Conservation (phyloP, 2,329 filamentous ascomycete genomes). For the Microsporum ferrugineum region DNA sequence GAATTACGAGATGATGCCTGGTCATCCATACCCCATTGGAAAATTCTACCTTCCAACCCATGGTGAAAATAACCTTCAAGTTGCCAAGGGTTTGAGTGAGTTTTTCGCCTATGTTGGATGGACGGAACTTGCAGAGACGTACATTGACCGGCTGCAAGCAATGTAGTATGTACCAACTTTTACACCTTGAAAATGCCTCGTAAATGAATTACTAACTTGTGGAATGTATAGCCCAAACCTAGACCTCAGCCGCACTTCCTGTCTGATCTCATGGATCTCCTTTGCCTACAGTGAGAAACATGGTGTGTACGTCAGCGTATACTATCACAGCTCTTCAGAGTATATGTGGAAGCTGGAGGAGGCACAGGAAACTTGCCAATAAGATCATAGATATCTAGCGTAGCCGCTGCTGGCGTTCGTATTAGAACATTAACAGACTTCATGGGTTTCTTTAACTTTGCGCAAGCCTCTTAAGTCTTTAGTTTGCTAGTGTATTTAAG, state of each 20-base stretch:
- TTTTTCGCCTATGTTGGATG: slow-evolving; percentile 6
- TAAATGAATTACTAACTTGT: not conserved
- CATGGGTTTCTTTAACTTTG: no score
- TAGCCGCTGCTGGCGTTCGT: no score
- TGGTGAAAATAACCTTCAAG: slow-evolving; percentile 8
- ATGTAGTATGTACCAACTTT: not conserved
- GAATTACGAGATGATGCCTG: slow-evolving; percentile 8
- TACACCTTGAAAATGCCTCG: not conserved
- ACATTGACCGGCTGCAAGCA: not conserved
- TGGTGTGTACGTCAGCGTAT: slow-evolving; percentile 6
- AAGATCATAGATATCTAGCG: no score
- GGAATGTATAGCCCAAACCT: not conserved
- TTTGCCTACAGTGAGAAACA: slow-evolving; percentile 9
- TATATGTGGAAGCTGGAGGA: slow-evolving; percentile 6
- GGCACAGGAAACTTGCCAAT: not conserved
- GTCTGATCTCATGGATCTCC: slow-evolving; percentile 8
- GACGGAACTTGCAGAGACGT: slow-evolving; percentile 4
- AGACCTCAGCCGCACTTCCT: not conserved
- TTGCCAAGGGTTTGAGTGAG: not conserved
- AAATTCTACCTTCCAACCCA: slow-evolving; percentile 9
- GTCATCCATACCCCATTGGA: not conserved
- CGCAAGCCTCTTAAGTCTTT: no score
- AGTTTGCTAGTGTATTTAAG: no score
- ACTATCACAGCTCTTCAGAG: slow-evolving; percentile 8
- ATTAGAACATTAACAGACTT: no score